Evolutionary conservation across 2,329 filamentous ascomycete genomes (phyloP).

Genomic region (Neurospora sp.): DNA sequence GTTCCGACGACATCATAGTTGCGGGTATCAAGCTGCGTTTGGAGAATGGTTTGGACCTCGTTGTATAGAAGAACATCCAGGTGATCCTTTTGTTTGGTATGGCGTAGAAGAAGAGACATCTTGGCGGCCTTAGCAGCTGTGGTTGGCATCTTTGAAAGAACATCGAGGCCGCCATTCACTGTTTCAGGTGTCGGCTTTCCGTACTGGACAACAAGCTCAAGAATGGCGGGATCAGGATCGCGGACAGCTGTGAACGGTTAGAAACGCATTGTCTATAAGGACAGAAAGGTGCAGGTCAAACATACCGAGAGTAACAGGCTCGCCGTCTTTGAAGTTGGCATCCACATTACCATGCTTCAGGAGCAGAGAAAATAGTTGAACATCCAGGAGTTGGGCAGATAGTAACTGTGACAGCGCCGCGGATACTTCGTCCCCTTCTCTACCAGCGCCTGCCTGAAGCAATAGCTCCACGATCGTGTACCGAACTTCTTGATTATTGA

Average conservation of each 20-base stretch:
- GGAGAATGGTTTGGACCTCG: conserved; percentile 38
- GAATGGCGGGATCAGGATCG: conserved; percentile 36
- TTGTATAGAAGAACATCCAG: conserved; percentile 37
- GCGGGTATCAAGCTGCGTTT: conserved; percentile 27
- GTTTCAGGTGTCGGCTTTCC: conserved; percentile 35
- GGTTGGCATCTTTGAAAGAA: conserved; percentile 33
- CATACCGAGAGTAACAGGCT: conserved; percentile 30
- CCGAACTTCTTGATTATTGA: conserved; percentile 31
- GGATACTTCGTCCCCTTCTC: conserved; percentile 27
- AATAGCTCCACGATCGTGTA: conserved; percentile 39
- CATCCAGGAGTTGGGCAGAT: conserved; percentile 36
- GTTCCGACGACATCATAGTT: conserved; percentile 34
- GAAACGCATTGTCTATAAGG: background rate
- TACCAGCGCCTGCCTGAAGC: conserved; percentile 32
- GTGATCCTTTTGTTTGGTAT: conserved; percentile 31
- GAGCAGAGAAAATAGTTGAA: conserved; percentile 37
- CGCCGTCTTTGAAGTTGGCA: conserved; percentile 38
- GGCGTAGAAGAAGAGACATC: conserved; percentile 35
- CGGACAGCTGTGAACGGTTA: conserved; percentile 24
- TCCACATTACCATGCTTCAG: conserved; percentile 43
- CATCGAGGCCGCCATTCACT: conserved; percentile 32
- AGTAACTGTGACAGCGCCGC: conserved; percentile 35
- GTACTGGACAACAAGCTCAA: conserved; percentile 36
- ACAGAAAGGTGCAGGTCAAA: background rate
- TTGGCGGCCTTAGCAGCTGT: conserved; percentile 39